Evolutionary conservation across 345 rosid genomes (phyloP).

Genomic region (Lagerstroemia speciosa): DNA sequence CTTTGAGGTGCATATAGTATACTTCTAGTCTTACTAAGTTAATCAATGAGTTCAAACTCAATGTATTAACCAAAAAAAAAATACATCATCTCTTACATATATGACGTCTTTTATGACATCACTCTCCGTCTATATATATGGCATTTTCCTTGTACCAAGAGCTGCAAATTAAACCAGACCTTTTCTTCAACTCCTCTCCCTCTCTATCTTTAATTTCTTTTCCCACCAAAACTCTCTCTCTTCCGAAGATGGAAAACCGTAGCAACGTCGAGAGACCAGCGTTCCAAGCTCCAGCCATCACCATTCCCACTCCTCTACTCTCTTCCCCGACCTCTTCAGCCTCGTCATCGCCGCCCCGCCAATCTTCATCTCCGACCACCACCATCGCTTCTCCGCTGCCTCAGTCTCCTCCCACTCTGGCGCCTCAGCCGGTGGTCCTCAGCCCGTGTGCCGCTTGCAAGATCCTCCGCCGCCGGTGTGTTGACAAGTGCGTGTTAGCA

Average conservation of each 20-base stretch:
- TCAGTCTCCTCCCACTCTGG: constrained; percentile 4
- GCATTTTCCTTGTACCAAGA: background rate
- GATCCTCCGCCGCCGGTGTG: constrained; percentile 33
- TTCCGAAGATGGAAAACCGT: constrained; percentile 7
- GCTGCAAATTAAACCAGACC: background rate
- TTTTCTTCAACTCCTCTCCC: background rate
- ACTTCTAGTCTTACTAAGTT: no score
- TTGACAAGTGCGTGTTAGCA: constrained; percentile 30
- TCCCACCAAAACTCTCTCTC: background rate
- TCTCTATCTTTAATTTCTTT: background rate
- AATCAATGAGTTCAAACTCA: no score
- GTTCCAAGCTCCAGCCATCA: background rate
- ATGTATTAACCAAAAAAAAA: no score
- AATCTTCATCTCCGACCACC: constrained; percentile 4
- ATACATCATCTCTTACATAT: no score
- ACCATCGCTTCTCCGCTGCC: constrained; percentile 4
- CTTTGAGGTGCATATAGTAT: no score
- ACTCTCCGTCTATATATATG: background rate
- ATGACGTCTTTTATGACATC: no score
- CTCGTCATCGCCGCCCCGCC: constrained; percentile 8
- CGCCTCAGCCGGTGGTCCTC: constrained; percentile 11
- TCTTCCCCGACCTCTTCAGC: constrained; percentile 6
- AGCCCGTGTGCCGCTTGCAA: constrained; percentile 46
- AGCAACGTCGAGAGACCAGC: background rate
- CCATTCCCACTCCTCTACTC: constrained; percentile 2